Conservation (phyloP, 208 protist species). For the Crithidia brevicula region DNA sequence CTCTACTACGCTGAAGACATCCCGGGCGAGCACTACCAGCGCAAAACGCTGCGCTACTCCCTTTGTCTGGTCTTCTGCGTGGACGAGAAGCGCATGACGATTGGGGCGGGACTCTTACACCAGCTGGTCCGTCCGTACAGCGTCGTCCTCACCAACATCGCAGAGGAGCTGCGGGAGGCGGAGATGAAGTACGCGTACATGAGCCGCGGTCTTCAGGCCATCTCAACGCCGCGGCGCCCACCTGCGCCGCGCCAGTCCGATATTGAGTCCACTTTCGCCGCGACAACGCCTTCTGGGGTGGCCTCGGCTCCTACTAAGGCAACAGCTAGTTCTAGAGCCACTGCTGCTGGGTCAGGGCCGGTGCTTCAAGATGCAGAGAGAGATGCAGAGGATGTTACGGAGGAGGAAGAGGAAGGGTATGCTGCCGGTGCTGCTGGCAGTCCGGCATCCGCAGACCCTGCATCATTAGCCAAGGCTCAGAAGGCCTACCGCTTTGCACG, state of each 20-base stretch:
- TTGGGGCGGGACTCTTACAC: constrained; percentile 50
- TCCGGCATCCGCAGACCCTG: no score
- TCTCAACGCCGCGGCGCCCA: constrained; percentile 4
- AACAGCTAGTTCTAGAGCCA: no score
- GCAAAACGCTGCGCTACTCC: constrained; percentile 85
- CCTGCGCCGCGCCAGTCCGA: neutral
- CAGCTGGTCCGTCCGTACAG: constrained; percentile 72
- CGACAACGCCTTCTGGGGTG: no score
- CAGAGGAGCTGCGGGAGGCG: constrained; percentile 74
- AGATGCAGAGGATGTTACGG: no score
- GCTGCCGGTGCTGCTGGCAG: neutral
- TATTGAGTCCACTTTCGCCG: no score
- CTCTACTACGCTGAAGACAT: constrained; percentile 89
- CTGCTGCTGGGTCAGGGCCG: no score
- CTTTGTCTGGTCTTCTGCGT: constrained; percentile 80
- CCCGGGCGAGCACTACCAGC: constrained; percentile 76
- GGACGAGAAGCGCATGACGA: constrained; percentile 54
- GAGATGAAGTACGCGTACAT: constrained; percentile 82
- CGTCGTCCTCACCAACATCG: constrained; percentile 74
- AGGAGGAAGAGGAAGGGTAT: no score
- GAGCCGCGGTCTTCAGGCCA: constrained; percentile 48
- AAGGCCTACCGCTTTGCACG: constrained; percentile 1
- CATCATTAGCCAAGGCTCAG: no score
- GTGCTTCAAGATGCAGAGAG: no score
- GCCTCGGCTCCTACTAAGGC: no score